Conservation (phyloP, 768 basidiomycete species). For the Pisolithus sp. region DNA sequence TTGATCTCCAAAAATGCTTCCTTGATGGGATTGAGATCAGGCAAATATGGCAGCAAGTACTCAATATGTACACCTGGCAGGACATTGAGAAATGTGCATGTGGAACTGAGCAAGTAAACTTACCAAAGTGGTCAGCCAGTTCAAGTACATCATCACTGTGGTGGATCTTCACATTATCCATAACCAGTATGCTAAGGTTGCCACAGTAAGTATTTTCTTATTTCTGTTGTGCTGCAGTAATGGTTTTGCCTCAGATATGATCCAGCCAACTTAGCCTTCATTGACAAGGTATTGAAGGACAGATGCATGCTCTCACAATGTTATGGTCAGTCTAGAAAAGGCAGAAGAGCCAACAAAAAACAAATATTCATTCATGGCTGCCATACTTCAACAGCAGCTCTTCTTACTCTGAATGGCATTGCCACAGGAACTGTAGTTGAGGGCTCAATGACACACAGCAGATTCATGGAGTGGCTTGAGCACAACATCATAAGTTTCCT, state of each 20-base stretch:
- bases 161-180: constrained; percentile 16
- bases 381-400: background rate
- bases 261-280: no score
- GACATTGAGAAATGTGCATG: background rate
- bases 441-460: no score
- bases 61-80: constrained; percentile 20
- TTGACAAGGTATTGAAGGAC: constrained; percentile 16
- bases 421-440: no score
- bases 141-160: constrained; percentile 6
- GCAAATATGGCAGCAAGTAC: constrained; percentile 34
- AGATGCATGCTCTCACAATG: constrained; percentile 17
- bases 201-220: constrained; percentile 15
- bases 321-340: constrained; percentile 14
- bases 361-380: constrained; percentile 11
- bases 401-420: no score
- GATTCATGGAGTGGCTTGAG: no score
- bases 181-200: constrained; percentile 10
- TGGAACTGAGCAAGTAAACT: background rate
- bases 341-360: background rate
- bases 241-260: background rate
- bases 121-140: constrained; percentile 19
- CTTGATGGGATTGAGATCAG: constrained; percentile 35
- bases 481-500: no score
- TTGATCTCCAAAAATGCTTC: constrained; percentile 36
- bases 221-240: constrained; percentile 15